Percentiles rank a stretch among this genome's conserved stretches.
Evolutionary conservation across 495 filamentous ascomycete species (phyloP).

Genomic region (Penicillium tannophilum): DNA sequence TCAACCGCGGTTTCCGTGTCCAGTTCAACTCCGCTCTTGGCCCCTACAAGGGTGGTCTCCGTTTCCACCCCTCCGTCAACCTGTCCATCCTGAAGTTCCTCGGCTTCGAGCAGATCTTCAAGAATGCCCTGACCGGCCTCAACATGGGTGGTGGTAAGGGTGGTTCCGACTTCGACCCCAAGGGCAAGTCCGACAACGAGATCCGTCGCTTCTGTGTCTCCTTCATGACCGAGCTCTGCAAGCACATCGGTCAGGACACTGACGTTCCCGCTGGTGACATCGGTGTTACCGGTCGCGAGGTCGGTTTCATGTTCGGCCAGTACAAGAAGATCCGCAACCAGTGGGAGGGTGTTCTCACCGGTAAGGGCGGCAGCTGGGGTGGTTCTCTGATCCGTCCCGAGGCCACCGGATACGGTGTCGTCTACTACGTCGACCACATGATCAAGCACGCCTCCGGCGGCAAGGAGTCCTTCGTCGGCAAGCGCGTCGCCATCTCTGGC

Average conservation of each 20-base stretch:
- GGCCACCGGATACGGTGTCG: constrained; percentile 94
- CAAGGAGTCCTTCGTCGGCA: constrained; percentile 84
- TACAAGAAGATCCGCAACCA: constrained; percentile 86
- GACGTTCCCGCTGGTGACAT: constrained; percentile 86
- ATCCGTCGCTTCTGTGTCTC: constrained; percentile 96
- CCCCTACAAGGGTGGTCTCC: constrained; percentile 96
- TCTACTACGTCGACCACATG: constrained; percentile 99
- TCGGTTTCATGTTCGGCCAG: constrained; percentile 93
- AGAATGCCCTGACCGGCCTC: constrained; percentile 97
- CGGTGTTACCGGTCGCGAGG: constrained; percentile 93
- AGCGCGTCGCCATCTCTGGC: constrained; percentile 93
- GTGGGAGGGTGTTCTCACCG: constrained; percentile 95
- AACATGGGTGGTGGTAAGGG: constrained; percentile 99
- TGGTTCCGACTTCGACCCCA: constrained; percentile 98
- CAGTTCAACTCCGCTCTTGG: constrained; percentile 99
- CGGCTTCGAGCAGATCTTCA: constrained; percentile 99
- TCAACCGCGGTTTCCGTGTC: constrained; percentile 96
- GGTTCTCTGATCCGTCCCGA: constrained; percentile 94
- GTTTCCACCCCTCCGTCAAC: constrained; percentile 96
- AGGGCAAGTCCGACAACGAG: constrained; percentile 96
- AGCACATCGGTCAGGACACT: constrained; percentile 97
- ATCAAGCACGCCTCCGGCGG: constrained; percentile 78
- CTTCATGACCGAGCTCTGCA: constrained; percentile 93
- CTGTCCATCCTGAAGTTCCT: constrained; percentile 97
- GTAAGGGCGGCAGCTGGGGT: constrained; percentile 92